Base-by-base conservation (phyloP, 2,329 filamentous ascomycete species). In the Cladobotryum mycophilum region DNA sequence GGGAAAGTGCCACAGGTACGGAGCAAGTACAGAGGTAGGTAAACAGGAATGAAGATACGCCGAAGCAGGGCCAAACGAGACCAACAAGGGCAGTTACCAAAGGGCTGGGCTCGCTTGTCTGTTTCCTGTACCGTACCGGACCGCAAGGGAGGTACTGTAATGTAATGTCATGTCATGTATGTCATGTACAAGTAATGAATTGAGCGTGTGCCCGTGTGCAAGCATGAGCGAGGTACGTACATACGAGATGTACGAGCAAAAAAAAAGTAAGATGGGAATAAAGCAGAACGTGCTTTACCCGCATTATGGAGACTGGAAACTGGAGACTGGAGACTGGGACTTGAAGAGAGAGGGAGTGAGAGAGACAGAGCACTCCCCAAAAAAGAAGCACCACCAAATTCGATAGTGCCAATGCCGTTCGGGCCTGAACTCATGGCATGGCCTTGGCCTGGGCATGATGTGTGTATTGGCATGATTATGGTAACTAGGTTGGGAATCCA, bases 1-100 rank as follows among this genome's bases (percentile, higher is more conserved):
- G 36, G 35, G 35, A 37, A 37, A n/a, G 12, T 37, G 35, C 35
- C 6, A 12, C n/a, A 13, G 6, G 12, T 17, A 30, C 36, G 38
- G 20, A 20, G 20, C 5, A 20, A 5, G 25, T 8, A 30, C 25
- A 20, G 37, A 34, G 41, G 45, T 37, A 45, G 40, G 48, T 45
- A 35, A 33, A 20, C 35, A 13, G 15, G 18, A 25, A 22, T 50
- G 40, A 42, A 49, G 50, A 55, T 53, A 53, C 48, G 53, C 51
- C 51, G 56, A 59, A 50, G 47, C 51, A 52, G 48, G 46, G 33
- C 53, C 56, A 58, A 55, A 54, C 52, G 54, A 54, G 41, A 45
- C 46, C 54, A 47, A 53, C 51, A 50, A 53, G 51, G 51, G 47
- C 51, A 54, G 53, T 50, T 53, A 53, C 57, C 53, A 53, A 47